Conservation (phyloP, 1,284 basidiomycete species). For the Bondarzewia mesenterica region DNA sequence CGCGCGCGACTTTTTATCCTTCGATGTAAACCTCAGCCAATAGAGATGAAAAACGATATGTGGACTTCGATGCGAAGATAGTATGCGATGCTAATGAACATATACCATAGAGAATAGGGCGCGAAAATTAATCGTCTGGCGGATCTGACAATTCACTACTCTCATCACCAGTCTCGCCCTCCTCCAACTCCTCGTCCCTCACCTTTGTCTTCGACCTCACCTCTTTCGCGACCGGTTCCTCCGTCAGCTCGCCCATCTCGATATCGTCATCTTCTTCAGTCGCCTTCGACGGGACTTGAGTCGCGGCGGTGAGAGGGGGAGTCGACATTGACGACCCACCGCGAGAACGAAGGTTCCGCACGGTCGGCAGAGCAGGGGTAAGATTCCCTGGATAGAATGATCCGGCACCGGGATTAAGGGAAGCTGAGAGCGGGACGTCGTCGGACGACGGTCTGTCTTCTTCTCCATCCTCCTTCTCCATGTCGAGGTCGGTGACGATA, state of each 20-base stretch:
- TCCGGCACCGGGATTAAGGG: constrained; percentile 26
- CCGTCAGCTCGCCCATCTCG: constrained; percentile 81
- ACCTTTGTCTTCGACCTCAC: constrained; percentile 40
- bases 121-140: constrained; percentile 40
- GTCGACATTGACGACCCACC: constrained; percentile 15
- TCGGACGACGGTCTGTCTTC: constrained; percentile 25
- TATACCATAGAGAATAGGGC: background rate
- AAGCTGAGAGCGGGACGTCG: constrained; percentile 24
- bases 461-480: constrained; percentile 27
- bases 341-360: constrained; percentile 5
- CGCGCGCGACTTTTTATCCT: constrained; percentile 64
- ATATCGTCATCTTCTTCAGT: constrained; percentile 57
- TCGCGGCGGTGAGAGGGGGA: constrained; percentile 21
- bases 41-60: constrained; percentile 9
- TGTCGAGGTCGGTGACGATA: background rate
- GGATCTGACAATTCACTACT: constrained; percentile 70
- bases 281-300: constrained; percentile 15
- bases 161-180: constrained; percentile 74
- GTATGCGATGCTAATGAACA: background rate
- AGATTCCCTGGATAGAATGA: constrained; percentile 24
- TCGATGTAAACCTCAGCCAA: constrained; percentile 36
- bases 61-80: constrained; percentile 20
- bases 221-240: constrained; percentile 40
- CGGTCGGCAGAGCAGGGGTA: constrained; percentile 16
- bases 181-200: constrained; percentile 63